Evolutionary conservation across 225 moss, liverwort and hornwort genomes (phyloP).

Genomic region (Takakia lepidozioides): DNA sequence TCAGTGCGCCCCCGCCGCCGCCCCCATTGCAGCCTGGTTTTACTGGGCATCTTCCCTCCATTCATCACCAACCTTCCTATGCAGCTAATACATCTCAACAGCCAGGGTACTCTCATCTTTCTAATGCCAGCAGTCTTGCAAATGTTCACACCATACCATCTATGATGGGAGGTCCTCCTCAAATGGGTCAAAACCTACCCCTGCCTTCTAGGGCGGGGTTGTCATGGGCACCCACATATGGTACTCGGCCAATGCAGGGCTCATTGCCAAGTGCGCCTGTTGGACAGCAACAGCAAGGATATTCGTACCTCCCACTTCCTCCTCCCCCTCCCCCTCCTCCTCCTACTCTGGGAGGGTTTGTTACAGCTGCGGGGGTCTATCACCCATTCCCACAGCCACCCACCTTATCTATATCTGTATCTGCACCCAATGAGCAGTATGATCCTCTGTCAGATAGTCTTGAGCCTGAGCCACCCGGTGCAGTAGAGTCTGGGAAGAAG

Average conservation of each 20-base stretch:
- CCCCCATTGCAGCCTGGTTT: conserved; percentile 12
- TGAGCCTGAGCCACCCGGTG: conserved; percentile 67
- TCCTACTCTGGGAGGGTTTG: too few species aligned
- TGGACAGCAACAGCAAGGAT: conserved; percentile 13
- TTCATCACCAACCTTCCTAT: conserved; percentile 25
- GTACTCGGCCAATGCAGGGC: conserved; percentile 30
- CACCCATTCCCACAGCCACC: conserved; percentile 3
- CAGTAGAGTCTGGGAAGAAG: conserved; percentile 31
- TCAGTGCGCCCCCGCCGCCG: conserved; percentile 25
- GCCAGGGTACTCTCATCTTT: conserved; percentile 19
- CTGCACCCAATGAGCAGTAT: conserved; percentile 28
- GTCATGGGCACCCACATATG: conserved; percentile 29
- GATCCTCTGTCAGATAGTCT: conserved; percentile 42
- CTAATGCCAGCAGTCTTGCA: conserved; percentile 9
- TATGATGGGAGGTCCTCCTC: neutral
- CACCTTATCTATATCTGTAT: neutral
- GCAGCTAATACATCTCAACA: conserved; percentile 16
- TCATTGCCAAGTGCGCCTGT: neutral
- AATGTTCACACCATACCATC: neutral
- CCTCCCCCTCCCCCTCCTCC: conserved; percentile 3
- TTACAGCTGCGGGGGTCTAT: too few species aligned
- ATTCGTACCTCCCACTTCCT: conserved; percentile 16
- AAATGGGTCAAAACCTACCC: conserved; percentile 19
- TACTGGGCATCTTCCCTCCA: conserved; percentile 14
- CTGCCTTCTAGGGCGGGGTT: conserved; percentile 21